These are phyloP conservation scores for Trichoderma arundinaceum DNA, from an alignment of 2,329 filamentous ascomycete genomes.

Conservation along the genomic window DNA sequence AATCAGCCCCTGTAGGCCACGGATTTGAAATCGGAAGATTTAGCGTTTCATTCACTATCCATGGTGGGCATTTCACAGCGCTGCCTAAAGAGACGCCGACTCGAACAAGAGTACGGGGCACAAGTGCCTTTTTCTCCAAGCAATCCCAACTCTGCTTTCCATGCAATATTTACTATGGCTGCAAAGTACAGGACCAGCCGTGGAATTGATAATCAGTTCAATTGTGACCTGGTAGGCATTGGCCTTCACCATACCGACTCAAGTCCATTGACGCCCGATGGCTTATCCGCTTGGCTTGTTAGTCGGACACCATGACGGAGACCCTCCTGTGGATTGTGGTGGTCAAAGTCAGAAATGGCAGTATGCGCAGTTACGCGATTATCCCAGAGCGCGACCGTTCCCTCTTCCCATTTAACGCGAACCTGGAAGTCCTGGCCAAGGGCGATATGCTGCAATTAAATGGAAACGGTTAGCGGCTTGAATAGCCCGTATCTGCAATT, in stretches of 20 bases:
- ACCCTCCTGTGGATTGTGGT: constrained; percentile 23
- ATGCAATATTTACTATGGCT: no score
- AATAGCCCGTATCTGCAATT: background rate
- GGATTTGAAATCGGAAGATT: constrained; percentile 12
- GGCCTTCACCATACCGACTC: constrained; percentile 15
- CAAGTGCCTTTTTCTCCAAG: no score
- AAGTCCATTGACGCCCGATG: constrained; percentile 17
- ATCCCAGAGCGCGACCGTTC: constrained; percentile 58
- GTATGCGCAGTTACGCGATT: constrained; percentile 41
- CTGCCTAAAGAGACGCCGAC: no score
- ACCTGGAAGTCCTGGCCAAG: constrained; percentile 57
- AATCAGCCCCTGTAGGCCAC: background rate
- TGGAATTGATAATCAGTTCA: background rate
- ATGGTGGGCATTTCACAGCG: background rate
- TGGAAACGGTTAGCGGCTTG: background rate
- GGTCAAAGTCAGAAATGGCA: constrained; percentile 26
- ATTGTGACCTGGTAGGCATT: background rate
- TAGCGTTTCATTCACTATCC: background rate
- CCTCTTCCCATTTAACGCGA: constrained; percentile 56
- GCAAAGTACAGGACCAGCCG: background rate
- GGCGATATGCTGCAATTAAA: constrained; percentile 49
- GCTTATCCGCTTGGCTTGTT: constrained; percentile 28
- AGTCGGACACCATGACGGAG: constrained; percentile 26
- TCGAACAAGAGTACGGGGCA: no score
- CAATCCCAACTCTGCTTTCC: no score